Evolutionary conservation across 2,329 filamentous ascomycete genomes (phyloP), one percentile per base, ranked within the genome.

Genomic region (Talaromyces sp.): DNA sequence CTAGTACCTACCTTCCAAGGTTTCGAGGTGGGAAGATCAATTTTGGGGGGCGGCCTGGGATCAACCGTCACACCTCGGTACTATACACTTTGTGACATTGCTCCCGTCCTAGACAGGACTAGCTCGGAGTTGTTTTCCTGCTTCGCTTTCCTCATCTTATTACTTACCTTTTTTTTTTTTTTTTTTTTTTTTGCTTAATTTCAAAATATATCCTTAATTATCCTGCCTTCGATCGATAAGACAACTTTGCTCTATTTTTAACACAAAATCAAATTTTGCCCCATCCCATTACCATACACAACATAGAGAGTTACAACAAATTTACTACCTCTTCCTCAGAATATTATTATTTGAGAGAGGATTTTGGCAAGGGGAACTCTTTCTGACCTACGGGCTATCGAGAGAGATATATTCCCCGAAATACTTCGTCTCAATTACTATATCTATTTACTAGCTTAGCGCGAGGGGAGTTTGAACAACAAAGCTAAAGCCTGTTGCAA

Each of bases 241-340:
- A 17, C 24, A 29, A 47, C 20, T 39, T 39, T 13, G 29, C 37
- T 47, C n/a, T 4, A 47, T 29, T 39, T 32, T 39, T 27, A 47
- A 37, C 37, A 47, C 44, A 20, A 47, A 47, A 47, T 47, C 33
- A 47, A 11, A 47, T 45, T 11, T 47, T 47, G 19, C 11, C 44
- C 11, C 17, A 39, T 20, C 20, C 33, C 20, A 2, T 47, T 47
- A 14, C 13, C 33, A 47, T 14, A 47, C 19, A 37, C 20, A n/a
- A n/a, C n/a, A 47, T 47, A 32, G 44, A 3, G 29, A 47, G 44
- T 47, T 47, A 47, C 44, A 39, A 47, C 33, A 47, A 39, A 29
- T 27, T 33, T 17, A 47, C 44, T 39, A 14, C 14, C 37, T 37
- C 37, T 47, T 29, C 3, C 7, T 44, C 24, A 13, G 10, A 8